Conservation (phyloP, 2,329 filamentous ascomycete genomes). For the Fusarium sp. region DNA sequence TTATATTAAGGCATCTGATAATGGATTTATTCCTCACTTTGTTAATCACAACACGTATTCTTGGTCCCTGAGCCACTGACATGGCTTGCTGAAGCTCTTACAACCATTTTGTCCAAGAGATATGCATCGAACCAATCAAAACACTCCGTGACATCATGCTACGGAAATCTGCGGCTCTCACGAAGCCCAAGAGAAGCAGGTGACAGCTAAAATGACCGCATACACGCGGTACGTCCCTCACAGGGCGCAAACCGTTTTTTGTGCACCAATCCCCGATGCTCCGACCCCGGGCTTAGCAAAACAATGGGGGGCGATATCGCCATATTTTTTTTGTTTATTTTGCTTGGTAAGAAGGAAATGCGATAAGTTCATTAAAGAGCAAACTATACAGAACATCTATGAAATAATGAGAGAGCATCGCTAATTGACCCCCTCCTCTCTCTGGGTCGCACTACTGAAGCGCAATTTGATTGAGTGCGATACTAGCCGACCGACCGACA, state of each 20-base stretch:
- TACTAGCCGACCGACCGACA: conserved; percentile 42
- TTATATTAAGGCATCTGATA: background rate
- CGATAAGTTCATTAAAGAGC: background rate
- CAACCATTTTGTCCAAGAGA: conserved; percentile 23
- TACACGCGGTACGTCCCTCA: conserved; percentile 13
- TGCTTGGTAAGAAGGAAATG: conserved; percentile 12
- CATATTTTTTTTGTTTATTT: conserved; percentile 5
- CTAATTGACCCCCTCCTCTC: background rate
- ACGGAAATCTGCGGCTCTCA: conserved; percentile 41
- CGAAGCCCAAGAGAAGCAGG: background rate
- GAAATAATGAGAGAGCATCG: background rate
- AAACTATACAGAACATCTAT: background rate
- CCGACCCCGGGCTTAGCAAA: conserved; percentile 32
- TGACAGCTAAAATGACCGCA: conserved; percentile 25
- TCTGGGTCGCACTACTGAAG: conserved; percentile 1
- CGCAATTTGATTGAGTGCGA: conserved; percentile 24
- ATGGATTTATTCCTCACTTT: background rate
- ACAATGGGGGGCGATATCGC: conserved; percentile 26
- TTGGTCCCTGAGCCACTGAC: background rate
- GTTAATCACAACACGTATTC: background rate
- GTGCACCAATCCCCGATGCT: conserved; percentile 33
- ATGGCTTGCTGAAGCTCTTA: background rate
- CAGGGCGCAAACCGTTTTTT: background rate
- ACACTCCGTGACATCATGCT: conserved; percentile 31
- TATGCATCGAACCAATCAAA: conserved; percentile 32